Base-by-base conservation (phyloP, 257 asterid genomes). In the Galeopsis tetrahit region DNA sequence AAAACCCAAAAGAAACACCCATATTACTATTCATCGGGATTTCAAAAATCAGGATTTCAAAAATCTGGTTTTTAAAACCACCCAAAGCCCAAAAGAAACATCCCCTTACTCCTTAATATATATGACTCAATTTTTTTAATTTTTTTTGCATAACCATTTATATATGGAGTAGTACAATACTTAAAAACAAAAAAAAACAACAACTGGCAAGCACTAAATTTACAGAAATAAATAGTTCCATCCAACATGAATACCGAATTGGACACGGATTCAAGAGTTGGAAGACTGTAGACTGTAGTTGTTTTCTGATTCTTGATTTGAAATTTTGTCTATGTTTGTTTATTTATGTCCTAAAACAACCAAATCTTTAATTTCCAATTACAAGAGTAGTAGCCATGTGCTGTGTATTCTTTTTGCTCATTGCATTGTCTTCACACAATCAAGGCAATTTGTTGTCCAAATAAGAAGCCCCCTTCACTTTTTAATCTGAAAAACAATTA, bases 181-280 rank as follows among this genome's bases (percentile, higher is more conserved):
- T n/a, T n/a, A n/a, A n/a, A n/a, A n/a, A n/a, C n/a, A n/a, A n/a
- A n/a, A n/a, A n/a, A n/a, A 32, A 42, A 31, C 10, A 60, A 72
- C 75, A 67, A 78, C 72, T 78, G 82, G 75, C 63, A 13, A 4
- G 64, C 82, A 72, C 82, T 72, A 68, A 68, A 63, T 40, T 13
- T 51, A 39, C 3, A 64, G 6, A 21, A 52, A 52, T 56, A 72
- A 59, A 66, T 21, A 21, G 72, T 5, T 49, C 13, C 63, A 48
- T 51, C 48, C 48, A 77, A 34, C 51, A 61, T 48, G 43, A 13
- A 33, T 42, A 42, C 72, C 66, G 56, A 56, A 66, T 65, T 66
- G 21, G 38, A 59, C 70, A 71, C 70, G 36, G 70, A 65, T 60
- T 44, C 63, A 49, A 21, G 28, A 21, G 7, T 78, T 73, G 82